Percentiles rank a stretch among this genome's conserved stretches.
Conservation (phyloP, 2,329 filamentous ascomycete species). For the Fusarium nodosum region DNA sequence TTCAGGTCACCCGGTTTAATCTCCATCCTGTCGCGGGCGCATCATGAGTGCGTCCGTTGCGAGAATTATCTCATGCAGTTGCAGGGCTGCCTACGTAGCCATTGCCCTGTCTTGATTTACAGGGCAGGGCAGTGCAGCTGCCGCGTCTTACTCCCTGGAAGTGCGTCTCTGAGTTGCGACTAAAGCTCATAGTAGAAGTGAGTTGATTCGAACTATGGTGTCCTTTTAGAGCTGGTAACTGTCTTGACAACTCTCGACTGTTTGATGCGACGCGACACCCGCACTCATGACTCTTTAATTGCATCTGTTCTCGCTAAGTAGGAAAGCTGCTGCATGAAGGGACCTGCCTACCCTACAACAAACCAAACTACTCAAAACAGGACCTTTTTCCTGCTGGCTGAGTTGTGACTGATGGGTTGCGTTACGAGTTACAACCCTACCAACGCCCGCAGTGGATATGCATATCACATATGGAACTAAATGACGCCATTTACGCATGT, state of each 20-base stretch:
- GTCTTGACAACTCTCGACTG: conserved; percentile 16
- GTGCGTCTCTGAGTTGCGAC: conserved; percentile 23
- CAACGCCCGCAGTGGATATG: conserved; percentile 20
- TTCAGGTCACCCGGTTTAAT: conserved; percentile 9
- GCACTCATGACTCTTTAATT: conserved; percentile 45
- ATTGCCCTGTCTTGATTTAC: conserved; percentile 18
- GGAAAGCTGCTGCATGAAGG: conserved; percentile 12
- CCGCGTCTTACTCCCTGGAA: conserved; percentile 24
- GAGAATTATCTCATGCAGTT: conserved; percentile 32
- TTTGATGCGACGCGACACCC: conserved; percentile 13
- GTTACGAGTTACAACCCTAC: conserved; percentile 16
- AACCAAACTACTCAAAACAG: background rate
- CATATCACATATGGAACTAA: conserved; percentile 12
- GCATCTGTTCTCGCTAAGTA: conserved; percentile 40
- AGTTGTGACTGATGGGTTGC: conserved; percentile 33
- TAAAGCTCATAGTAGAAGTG: conserved; percentile 22
- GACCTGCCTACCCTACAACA: conserved; percentile 34
- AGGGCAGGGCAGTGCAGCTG: conserved; percentile 29
- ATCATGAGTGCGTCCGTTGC: conserved; percentile 38
- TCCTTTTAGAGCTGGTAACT: conserved; percentile 2
- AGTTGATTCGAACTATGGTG: conserved; percentile 1
- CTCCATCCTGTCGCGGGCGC: conserved; percentile 17
- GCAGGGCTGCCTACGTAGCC: conserved; percentile 18
- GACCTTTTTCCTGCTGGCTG: conserved; percentile 20
- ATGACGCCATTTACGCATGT: conserved; percentile 37